phyloP scores from a whole-genome alignment of 371 early-diverging fungal species.

The Coemansia sp. region DNA sequence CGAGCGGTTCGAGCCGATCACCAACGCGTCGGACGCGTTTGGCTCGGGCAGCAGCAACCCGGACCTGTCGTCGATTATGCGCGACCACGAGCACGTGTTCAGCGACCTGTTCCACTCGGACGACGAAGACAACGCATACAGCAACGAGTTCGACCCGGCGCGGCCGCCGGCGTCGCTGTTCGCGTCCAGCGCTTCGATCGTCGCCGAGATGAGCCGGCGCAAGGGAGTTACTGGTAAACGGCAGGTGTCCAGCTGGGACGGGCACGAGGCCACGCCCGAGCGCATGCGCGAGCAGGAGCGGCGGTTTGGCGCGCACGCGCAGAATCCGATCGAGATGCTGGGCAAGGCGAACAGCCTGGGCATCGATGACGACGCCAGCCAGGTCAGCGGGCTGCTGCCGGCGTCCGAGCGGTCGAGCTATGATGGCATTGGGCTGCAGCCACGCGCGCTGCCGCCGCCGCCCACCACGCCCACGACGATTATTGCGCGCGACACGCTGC shows the following conservation, averaged over 20 bases:
- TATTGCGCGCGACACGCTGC: slow-evolving; percentile 29
- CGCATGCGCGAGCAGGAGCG: slow-evolving; percentile 32
- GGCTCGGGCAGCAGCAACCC: slow-evolving; percentile 28
- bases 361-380: slow-evolving; percentile 14
- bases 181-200: slow-evolving; percentile 42
- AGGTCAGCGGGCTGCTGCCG: slow-evolving; percentile 39
- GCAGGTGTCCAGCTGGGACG: slow-evolving; percentile 38
- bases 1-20: slow-evolving; percentile 8
- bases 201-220: slow-evolving; percentile 26
- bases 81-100: slow-evolving; percentile 42
- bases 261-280: slow-evolving; percentile 36
- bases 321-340: slow-evolving; percentile 35
- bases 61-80: slow-evolving; percentile 22
- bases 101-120: slow-evolving; percentile 15
- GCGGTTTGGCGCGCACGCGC: slow-evolving; percentile 4
- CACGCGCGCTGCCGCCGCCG: slow-evolving; percentile 9
- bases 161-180: slow-evolving; percentile 43
- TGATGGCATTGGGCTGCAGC: neutral
- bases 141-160: slow-evolving; percentile 15
- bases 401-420: slow-evolving; percentile 21
- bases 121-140: slow-evolving; percentile 2
- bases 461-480: slow-evolving; percentile 46
- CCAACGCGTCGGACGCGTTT: slow-evolving; percentile 25
- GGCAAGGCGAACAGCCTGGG: slow-evolving; percentile 43
- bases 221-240: no score